Conservation (phyloP, 345 rosid genomes). For the thale cress (Arabidopsis thaliana) region TAIR10.1 NC_003070.9:8195501-8196000, state of each 20-base stretch:
- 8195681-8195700: not conserved
- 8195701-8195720: not conserved
- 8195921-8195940: slow-evolving; percentile 73
- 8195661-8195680: not conserved
- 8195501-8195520: not conserved
- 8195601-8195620: too few species aligned
- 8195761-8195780: slow-evolving; percentile 13
- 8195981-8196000: not conserved
- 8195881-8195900: slow-evolving; percentile 73
- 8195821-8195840: slow-evolving; percentile 1
- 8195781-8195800: slow-evolving; percentile 30
- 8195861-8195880: slow-evolving; percentile 76
- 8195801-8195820: not conserved
- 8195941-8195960: slow-evolving; percentile 77
- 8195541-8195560: not conserved
- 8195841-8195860: slow-evolving; percentile 5
- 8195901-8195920: slow-evolving; percentile 70
- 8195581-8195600: not conserved
- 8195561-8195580: not conserved
- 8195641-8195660: not conserved
- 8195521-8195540: not conserved
- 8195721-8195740: slow-evolving; percentile 14
- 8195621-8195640: not conserved
- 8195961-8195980: slow-evolving; percentile 56
- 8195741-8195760: not conserved